Percentiles rank a stretch among this genome's conserved stretches.
These are phyloP conservation scores for Ogataea hybrid DNA, from an alignment of 1,139 yeast species.

Conservation along the genomic window DNA sequence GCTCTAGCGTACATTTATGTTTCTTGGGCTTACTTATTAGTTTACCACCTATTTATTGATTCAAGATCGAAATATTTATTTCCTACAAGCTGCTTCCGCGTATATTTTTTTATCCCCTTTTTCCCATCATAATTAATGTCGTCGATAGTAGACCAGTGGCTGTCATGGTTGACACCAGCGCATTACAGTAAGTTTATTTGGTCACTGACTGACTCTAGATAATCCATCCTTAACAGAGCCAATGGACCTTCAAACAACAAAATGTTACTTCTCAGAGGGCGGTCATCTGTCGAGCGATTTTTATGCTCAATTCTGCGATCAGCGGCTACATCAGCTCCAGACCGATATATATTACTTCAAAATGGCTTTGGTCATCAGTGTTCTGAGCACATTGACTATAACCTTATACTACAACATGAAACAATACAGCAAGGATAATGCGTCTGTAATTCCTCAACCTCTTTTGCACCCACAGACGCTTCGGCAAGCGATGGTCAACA, in stretches of 20 bases:
- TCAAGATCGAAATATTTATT: constrained; percentile 5
- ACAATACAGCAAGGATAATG: not conserved
- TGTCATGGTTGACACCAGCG: constrained; percentile 15
- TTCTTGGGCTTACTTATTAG: constrained; percentile 2
- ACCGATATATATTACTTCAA: constrained; percentile 14
- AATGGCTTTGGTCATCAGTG: not conserved
- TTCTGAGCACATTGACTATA: not conserved
- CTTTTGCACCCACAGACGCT: not conserved
- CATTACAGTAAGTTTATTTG: not conserved
- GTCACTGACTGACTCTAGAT: constrained; percentile 1
- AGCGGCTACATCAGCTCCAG: constrained; percentile 14
- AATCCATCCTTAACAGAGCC: constrained; percentile 1
- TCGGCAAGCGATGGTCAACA: not conserved
- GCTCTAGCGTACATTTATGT: constrained; percentile 9
- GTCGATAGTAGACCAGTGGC: constrained; percentile 12
- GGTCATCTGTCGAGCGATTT: constrained; percentile 12
- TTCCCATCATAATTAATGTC: constrained; percentile 9
- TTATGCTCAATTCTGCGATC: constrained; percentile 19
- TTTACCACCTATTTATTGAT: constrained; percentile 3
- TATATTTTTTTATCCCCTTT: constrained; percentile 9
- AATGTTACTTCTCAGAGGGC: constrained; percentile 7
- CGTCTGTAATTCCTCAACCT: not conserved
- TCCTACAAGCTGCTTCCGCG: constrained; percentile 2
- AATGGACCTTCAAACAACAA: not conserved
- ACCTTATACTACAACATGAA: not conserved